Evolutionary conservation across 768 basidiomycete species (phyloP).

Genomic region (Suillus tomentosus): DNA sequence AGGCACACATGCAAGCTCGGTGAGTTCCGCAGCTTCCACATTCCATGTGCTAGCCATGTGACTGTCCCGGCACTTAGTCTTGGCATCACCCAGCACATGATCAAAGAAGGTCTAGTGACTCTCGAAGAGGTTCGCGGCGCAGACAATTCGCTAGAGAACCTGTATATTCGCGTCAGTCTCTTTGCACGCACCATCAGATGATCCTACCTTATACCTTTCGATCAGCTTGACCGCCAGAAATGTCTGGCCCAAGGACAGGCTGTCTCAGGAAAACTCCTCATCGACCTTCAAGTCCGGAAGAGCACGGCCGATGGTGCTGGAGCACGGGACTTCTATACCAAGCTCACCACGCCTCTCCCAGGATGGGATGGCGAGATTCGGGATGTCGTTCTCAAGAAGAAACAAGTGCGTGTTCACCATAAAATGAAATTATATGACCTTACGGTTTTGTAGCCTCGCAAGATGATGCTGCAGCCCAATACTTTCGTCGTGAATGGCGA

Average conservation of each 20-base stretch:
- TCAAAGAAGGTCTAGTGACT: slow-evolving; percentile 66
- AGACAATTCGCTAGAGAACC: slow-evolving; percentile 61
- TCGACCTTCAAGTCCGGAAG: slow-evolving; percentile 83
- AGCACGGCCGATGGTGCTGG: slow-evolving; percentile 83
- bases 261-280: slow-evolving; percentile 70
- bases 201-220: background rate
- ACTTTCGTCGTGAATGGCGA: slow-evolving; percentile 67
- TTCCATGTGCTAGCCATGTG: slow-evolving; percentile 11
- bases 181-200: background rate
- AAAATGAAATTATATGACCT: background rate
- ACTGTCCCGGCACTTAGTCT: slow-evolving; percentile 43
- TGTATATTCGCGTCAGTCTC: slow-evolving; percentile 63
- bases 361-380: slow-evolving; percentile 79
- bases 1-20: slow-evolving; percentile 92
- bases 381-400: slow-evolving; percentile 77
- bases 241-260: slow-evolving; percentile 66
- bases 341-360: slow-evolving; percentile 69
- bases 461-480: slow-evolving; percentile 84
- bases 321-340: slow-evolving; percentile 77
- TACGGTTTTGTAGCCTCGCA: slow-evolving; percentile 60
- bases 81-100: slow-evolving; percentile 82
- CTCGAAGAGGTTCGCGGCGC: slow-evolving; percentile 67
- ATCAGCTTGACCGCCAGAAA: slow-evolving; percentile 69
- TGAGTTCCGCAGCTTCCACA: slow-evolving; percentile 32
- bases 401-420: slow-evolving; percentile 51